Evolutionary conservation across 1,284 basidiomycete genomes (phyloP).

Genomic region (Cystobasidium pallidum): DNA sequence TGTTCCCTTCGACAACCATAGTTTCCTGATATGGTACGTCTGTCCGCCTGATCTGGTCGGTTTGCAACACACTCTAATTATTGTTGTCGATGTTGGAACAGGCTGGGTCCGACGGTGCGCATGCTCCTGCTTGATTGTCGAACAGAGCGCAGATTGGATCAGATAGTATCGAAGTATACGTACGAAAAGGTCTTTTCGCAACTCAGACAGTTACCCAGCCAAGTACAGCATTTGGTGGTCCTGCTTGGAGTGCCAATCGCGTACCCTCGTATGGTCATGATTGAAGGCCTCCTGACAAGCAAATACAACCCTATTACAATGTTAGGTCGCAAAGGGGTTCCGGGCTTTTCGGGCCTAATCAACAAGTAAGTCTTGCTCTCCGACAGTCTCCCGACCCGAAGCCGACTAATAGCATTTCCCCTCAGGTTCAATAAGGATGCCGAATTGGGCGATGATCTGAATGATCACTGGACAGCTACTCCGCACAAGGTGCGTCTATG

Average conservation of each 20-base stretch:
- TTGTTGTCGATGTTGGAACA: background rate
- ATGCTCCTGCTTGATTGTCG: conserved; percentile 77
- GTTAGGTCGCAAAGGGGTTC: conserved; percentile 63
- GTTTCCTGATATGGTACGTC: conserved; percentile 31
- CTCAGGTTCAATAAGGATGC: conserved; percentile 81
- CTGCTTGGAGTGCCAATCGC: conserved; percentile 78
- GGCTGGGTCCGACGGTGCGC: conserved; percentile 49
- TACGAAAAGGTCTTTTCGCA: conserved; percentile 72
- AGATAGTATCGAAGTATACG: conserved; percentile 72
- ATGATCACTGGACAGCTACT: conserved; percentile 36
- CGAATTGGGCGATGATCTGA: conserved; percentile 63
- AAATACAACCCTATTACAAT: conserved; percentile 80
- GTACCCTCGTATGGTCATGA: conserved; percentile 87
- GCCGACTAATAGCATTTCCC: too few species aligned
- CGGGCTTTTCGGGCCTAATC: conserved; percentile 76
- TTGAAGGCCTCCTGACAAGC: conserved; percentile 49
- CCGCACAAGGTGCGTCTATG: conserved; percentile 10
- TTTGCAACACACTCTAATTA: background rate
- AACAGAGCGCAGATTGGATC: conserved; percentile 79
- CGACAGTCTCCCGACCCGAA: conserved; percentile 58
- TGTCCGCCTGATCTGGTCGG: too few species aligned
- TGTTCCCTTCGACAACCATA: conserved; percentile 33
- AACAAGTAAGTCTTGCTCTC: conserved; percentile 59
- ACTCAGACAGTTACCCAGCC: conserved; percentile 62
- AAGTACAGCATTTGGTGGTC: conserved; percentile 78